phyloP scores from a whole-genome alignment of 371 early-diverging fungal genomes.

The Circinella umbellata region DNA sequence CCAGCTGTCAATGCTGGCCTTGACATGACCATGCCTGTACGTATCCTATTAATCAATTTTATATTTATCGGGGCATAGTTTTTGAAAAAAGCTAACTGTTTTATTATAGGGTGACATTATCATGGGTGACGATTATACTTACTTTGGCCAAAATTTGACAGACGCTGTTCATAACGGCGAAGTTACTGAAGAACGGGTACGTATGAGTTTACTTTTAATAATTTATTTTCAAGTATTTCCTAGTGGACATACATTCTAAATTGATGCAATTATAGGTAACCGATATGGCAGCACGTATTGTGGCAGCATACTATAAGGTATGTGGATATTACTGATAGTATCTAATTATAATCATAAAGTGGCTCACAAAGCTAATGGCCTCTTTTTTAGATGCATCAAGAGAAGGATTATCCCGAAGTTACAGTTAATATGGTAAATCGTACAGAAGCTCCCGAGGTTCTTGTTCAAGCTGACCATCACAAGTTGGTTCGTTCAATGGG shows the following conservation, averaged over 20 bases:
- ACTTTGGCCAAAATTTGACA: constrained; percentile 42
- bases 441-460: constrained; percentile 19
- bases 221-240: no score
- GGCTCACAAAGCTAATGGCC: no score
- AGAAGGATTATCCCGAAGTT: constrained; percentile 39
- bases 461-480: constrained; percentile 51
- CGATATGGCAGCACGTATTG: constrained; percentile 64
- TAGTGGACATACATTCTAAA: no score
- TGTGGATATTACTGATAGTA: no score
- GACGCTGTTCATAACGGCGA: constrained; percentile 29
- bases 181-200: constrained; percentile 32
- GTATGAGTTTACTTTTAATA: background rate
- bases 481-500: constrained; percentile 45
- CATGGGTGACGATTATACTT: constrained; percentile 28
- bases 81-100: no score
- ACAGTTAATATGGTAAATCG: constrained; percentile 28
- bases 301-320: constrained; percentile 58
- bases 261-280: constrained; percentile 14
- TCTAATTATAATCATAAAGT: no score
- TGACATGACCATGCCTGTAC: constrained; percentile 58
- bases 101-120: constrained; percentile 32
- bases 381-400: constrained; percentile 24
- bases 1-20: constrained; percentile 40
- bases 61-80: background rate
- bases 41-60: background rate